These are phyloP conservation scores for Orobanche coerulescens DNA, from an alignment of 257 asterid genomes.

Conservation along the genomic window DNA sequence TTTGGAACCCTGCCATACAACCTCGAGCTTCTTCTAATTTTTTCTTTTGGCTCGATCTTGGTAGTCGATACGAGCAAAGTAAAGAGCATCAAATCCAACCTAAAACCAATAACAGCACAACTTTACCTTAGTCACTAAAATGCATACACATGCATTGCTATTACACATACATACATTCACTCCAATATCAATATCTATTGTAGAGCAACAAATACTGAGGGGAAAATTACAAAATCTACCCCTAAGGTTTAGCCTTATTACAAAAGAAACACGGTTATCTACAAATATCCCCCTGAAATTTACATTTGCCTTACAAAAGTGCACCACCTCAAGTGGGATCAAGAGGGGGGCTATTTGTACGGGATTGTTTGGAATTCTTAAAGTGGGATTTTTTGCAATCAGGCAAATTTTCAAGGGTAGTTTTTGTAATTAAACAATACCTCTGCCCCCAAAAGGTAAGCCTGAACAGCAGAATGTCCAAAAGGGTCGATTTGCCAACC, in stretches of 20 bases:
- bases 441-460: slow-evolving; percentile 95
- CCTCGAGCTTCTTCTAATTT: slow-evolving; percentile 79
- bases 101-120: slow-evolving; percentile 25
- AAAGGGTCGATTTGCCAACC: slow-evolving; percentile 99
- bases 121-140: slow-evolving; percentile 1
- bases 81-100: slow-evolving; percentile 97
- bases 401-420: too few relatives aligned
- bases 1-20: slow-evolving; percentile 85
- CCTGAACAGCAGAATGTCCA: slow-evolving; percentile 98
- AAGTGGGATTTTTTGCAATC: too few relatives aligned
- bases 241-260: too few relatives aligned
- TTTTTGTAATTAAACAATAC: too few relatives aligned
- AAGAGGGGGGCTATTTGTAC: too few relatives aligned
- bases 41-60: slow-evolving; percentile 88
- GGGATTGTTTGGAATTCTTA: too few relatives aligned
- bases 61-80: slow-evolving; percentile 92
- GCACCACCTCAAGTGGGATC: too few relatives aligned
- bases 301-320: too few relatives aligned
- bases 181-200: neutral
- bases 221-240: neutral
- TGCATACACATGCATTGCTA: neutral
- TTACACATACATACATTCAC: neutral
- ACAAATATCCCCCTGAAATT: too few relatives aligned
- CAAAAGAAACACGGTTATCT: too few relatives aligned
- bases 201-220: neutral